Evolutionary conservation across 306 rosid species (phyloP).

Genomic region (Ormosia semicastrata): DNA sequence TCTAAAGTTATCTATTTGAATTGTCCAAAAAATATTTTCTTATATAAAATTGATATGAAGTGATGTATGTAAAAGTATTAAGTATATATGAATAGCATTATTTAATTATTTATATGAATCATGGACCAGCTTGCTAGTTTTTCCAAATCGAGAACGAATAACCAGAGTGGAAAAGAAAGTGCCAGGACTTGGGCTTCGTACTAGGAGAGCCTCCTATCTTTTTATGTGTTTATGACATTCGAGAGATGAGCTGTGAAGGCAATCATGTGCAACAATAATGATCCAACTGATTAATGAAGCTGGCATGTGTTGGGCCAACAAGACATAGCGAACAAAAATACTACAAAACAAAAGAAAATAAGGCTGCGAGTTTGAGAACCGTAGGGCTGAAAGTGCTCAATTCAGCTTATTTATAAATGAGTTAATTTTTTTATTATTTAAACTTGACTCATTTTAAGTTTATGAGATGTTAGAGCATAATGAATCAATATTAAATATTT

Average conservation of each 20-base stretch:
- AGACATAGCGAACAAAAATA: not conserved
- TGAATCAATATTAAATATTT: too few species aligned
- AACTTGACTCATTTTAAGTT: too few species aligned
- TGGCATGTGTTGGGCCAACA: constrained; percentile 24
- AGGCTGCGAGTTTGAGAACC: not conserved
- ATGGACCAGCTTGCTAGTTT: not conserved
- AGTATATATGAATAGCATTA: too few species aligned
- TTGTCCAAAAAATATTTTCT: too few species aligned
- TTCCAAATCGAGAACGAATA: constrained; percentile 2
- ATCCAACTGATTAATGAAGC: constrained; percentile 12
- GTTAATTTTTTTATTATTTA: too few species aligned
- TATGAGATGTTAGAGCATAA: too few species aligned
- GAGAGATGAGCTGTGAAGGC: not conserved
- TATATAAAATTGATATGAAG: too few species aligned
- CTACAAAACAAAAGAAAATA: not conserved
- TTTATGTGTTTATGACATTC: not conserved
- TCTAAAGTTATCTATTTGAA: too few species aligned
- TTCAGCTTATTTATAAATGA: too few species aligned
- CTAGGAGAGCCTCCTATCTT: too few species aligned
- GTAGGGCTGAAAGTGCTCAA: too few species aligned
- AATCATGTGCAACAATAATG: constrained; percentile 24
- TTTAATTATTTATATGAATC: not conserved
- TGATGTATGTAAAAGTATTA: not conserved
- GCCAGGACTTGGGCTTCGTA: not conserved
- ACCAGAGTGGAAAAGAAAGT: not conserved